Base-by-base conservation (phyloP, 1,284 basidiomycete genomes). In the Melampsora medusae region DNA sequence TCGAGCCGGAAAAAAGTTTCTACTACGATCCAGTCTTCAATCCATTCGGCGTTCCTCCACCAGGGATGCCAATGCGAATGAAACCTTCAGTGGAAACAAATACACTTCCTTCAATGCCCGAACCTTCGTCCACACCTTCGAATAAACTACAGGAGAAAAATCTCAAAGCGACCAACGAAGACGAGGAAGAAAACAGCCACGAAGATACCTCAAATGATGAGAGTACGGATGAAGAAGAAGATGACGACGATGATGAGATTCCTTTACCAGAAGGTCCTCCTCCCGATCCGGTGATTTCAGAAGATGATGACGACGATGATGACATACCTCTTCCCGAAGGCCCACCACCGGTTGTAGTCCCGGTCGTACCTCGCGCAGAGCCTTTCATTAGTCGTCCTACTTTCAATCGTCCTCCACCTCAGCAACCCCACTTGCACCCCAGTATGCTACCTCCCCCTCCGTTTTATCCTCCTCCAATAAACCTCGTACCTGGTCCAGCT, bases 11-110 rank as follows among this genome's bases (percentile, higher is more conserved):
- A 56, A 79, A 81, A 78, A 83, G 82, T 69, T 78, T 82, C 53
- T 81, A 83, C 77, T 82, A 82, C 61, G 79, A 83, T 65, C 71
- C 80, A 17, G 77, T 81, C 28, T 82, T 82, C 77, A 83, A 83
- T 59, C 82, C 82, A 1, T 82, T 79, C 64, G 82, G 82, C 22
- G 81, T 81, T 7, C 82, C 82, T 38, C 82, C 82, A 9, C 82
- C 82, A 10, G 82, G 82, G 49, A 81, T 82, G 82, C 82, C 81
- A 33, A 78, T 77, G 73, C 28, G 77, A 48, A 46, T 77, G 74
- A 35, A 77, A 75, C 0, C 67, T 65, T 22, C 60, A 38, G n/a
- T 42, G 42, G 42, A 65, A 73, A 19, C 61, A 22, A 59, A 64
- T 53, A n/a, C 31, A 31, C 19, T 49, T 42, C 53, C 49, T 48